Percentiles rank a stretch among this genome's conserved stretches.
Conservation (phyloP, 768 basidiomycete genomes). For the Floccularia luteovirens region DNA sequence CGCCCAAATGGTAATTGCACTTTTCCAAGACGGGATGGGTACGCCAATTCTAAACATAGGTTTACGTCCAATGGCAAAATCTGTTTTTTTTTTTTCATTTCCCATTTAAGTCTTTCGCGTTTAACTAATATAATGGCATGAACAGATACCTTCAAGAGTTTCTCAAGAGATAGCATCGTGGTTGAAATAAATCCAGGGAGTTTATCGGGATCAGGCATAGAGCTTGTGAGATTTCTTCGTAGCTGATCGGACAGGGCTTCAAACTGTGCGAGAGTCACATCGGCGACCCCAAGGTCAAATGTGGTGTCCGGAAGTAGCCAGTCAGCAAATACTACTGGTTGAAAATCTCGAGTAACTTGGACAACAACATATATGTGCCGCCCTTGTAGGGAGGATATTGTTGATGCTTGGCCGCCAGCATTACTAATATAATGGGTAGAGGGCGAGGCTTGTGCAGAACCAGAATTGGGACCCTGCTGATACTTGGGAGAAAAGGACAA, state of each 20-base stretch:
- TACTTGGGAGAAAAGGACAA: conserved; percentile 28
- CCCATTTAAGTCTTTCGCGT: neutral
- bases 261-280: conserved; percentile 82
- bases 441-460: conserved; percentile 68
- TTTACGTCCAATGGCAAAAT: conserved; percentile 56
- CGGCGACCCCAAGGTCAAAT: conserved; percentile 74
- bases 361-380: conserved; percentile 80
- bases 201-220: conserved; percentile 21
- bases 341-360: conserved; percentile 87
- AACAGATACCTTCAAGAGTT: conserved; percentile 60
- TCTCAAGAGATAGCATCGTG: conserved; percentile 66
- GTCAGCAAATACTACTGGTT: conserved; percentile 81
- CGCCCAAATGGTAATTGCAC: conserved; percentile 36
- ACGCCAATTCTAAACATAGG: conserved; percentile 79
- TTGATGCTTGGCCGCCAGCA: conserved; percentile 50
- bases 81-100: conserved; percentile 21
- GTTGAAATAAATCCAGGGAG: conserved; percentile 39
- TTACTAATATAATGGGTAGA: conserved; percentile 46
- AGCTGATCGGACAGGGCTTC: conserved; percentile 48
- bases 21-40: conserved; percentile 47
- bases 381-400: conserved; percentile 87
- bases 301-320: conserved; percentile 67
- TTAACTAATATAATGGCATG: neutral
- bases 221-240: conserved; percentile 33
- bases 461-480: conserved; percentile 35